A percentile compares a stretch with the other conserved stretches of the same genome.
Conservation (phyloP, 2,329 filamentous ascomycete genomes). For the Zalaria sp. region DNA sequence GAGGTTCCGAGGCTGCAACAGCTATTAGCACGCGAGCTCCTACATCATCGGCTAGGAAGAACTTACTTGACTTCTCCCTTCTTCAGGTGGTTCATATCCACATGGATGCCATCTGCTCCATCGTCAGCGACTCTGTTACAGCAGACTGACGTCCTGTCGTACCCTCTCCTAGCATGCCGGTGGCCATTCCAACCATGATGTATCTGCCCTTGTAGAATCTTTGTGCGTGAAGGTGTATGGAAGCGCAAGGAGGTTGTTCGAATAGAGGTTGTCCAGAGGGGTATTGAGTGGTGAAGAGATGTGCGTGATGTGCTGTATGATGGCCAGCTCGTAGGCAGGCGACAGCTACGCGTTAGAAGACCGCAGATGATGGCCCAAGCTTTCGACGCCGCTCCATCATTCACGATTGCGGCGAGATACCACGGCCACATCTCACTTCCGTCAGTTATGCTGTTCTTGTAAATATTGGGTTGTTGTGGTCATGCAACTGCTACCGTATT, state of each 20-base stretch:
- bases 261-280: background rate
- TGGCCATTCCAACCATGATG: constrained; percentile 20
- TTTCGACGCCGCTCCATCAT: no score
- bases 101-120: constrained; percentile 81
- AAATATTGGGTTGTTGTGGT: no score
- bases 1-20: constrained; percentile 74
- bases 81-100: constrained; percentile 98
- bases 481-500: no score
- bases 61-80: constrained; percentile 96
- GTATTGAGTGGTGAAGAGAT: constrained; percentile 1
- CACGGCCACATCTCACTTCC: no score
- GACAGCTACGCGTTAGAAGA: constrained; percentile 1
- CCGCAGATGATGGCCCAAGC: no score
- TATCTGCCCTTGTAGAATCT: constrained; percentile 1
- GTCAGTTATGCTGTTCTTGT: no score
- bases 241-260: background rate
- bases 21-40: constrained; percentile 11
- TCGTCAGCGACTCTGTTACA: constrained; percentile 8
- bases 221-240: background rate
- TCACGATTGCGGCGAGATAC: no score
- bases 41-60: background rate
- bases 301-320: background rate
- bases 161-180: constrained; percentile 28
- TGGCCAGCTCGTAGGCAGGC: constrained; percentile 1
- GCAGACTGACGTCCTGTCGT: constrained; percentile 6